phyloP scores from a whole-genome alignment of 306 rosid species.

The Quercus cerris region DNA sequence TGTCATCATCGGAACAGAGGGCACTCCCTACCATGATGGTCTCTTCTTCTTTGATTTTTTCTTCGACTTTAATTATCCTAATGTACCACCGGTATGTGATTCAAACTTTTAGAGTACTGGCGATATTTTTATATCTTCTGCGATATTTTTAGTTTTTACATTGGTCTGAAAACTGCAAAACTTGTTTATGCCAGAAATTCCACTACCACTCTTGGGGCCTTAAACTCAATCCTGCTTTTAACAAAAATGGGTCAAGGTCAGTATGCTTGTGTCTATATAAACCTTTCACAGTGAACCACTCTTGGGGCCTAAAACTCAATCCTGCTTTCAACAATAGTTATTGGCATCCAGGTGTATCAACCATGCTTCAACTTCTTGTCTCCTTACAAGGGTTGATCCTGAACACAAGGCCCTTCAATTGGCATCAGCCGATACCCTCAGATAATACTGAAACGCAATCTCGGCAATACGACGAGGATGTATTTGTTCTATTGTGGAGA shows the following conservation, averaged over 20 bases:
- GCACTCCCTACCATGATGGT: conserved; percentile 97
- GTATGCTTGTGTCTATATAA: conserved; percentile 58
- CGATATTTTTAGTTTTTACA: neutral
- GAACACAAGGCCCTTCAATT: conserved; percentile 74
- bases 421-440: conserved; percentile 25
- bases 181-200: conserved; percentile 49
- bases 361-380: conserved; percentile 81
- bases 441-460: conserved; percentile 47
- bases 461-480: conserved; percentile 55
- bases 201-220: conserved; percentile 84
- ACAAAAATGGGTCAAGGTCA: conserved; percentile 66
- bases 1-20: conserved; percentile 88
- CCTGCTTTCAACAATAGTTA: conserved; percentile 69
- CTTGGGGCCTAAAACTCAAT: conserved; percentile 29
- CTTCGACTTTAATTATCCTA: conserved; percentile 68
- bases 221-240: conserved; percentile 81
- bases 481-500: conserved; percentile 56
- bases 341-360: conserved; percentile 75
- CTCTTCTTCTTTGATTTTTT: conserved; percentile 81
- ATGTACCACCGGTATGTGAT: conserved; percentile 71
- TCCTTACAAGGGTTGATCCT: conserved; percentile 85
- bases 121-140: neutral
- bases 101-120: conserved; percentile 5
- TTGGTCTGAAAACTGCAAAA: conserved; percentile 20
- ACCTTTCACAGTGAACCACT: too few species aligned